Evolutionary conservation across 2,329 filamentous ascomycete genomes (phyloP).

Genomic region (Colletotrichum lini): DNA sequence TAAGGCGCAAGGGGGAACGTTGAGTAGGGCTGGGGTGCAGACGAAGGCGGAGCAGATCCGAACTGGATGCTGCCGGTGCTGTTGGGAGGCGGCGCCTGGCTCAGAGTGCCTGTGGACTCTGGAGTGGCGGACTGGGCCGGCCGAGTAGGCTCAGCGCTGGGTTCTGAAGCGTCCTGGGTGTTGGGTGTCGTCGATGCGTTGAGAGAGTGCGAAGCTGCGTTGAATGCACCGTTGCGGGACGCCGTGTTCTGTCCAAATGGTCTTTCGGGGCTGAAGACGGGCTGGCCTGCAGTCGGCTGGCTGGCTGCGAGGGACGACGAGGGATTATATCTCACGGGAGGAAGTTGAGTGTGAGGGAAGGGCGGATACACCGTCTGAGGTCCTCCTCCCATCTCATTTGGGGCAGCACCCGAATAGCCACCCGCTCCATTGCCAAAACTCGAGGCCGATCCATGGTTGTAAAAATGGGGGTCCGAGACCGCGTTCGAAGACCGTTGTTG

Average conservation of each 20-base stretch:
- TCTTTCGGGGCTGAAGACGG: constrained; percentile 18
- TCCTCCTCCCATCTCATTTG: constrained; percentile 6
- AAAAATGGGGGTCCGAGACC: constrained; percentile 28
- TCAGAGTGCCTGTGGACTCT: constrained; percentile 6
- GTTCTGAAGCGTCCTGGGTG: background rate
- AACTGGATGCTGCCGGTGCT: constrained; percentile 38
- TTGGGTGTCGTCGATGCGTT: background rate
- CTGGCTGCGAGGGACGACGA: constrained; percentile 3
- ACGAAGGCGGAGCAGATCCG: constrained; percentile 37
- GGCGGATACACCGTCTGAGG: constrained; percentile 18
- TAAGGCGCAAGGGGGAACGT: constrained; percentile 17
- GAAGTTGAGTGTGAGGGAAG: constrained; percentile 20
- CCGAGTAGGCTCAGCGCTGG: background rate
- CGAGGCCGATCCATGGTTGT: constrained; percentile 9
- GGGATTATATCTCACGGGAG: constrained; percentile 15
- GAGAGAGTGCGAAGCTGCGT: constrained; percentile 6
- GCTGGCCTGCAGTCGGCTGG: constrained; percentile 17
- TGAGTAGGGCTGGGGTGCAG: constrained; percentile 15
- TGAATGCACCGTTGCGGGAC: constrained; percentile 7
- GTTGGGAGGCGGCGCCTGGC: constrained; percentile 19
- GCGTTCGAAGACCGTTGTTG: constrained; percentile 27
- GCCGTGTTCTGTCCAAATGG: constrained; percentile 12
- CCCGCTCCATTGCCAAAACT: constrained; percentile 12
- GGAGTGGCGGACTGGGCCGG: background rate
- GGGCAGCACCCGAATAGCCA: constrained; percentile 18